Evolutionary conservation across 176 grass and related monocot genomes (phyloP), one percentile per base, ranked within the genome.

Genomic region (Phyllostachys edulis): DNA sequence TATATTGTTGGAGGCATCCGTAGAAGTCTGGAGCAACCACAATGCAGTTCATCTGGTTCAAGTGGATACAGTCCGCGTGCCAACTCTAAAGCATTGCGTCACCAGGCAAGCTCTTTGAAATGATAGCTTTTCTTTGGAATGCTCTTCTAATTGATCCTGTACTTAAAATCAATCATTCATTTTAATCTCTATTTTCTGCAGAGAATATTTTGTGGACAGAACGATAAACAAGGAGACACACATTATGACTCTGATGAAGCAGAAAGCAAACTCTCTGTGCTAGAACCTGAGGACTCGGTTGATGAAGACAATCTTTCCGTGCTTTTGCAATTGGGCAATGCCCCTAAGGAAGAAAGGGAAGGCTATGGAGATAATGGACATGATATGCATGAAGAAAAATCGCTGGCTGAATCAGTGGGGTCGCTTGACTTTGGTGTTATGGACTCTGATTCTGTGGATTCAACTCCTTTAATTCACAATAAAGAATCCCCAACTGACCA

Each of bases 241-340:
- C 63, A 87, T 63, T 94, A 90, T 75, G 92, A 97, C 61, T 97
- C 92, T 79, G 92, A 97, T 85, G 95, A 94, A 94, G 95, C 88
- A 75, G 95, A 97, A 85, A 97, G 92, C 75, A 86, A 62, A 36
- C 77, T 88, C 39, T 87, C 69, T 50, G 84, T 77, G 38, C 52
- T 80, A 55, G 74, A 91, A 63, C 69, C 68, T 74, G 88, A 87
- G 75, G 84, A 88, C 54, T 77, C 71, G 9, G 64, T 70, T 62
- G 50, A 67, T 5, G 82, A 92, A 80, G 66, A 79, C n/a, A 81
- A 59, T 38, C 55, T 59, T 16, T 67, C 79, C 1, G 63, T 80
- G 47, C 40, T 85, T 76, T 60, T 60, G 16, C 80, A 86, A 75
- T 71, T 75, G 16, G 47, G 34, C 1, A 39, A 84, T 46, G 50